Percentiles rank a stretch among this genome's conserved stretches.
These are phyloP conservation scores for Pelargonium australe DNA, from an alignment of 441 rosid species.

Conservation along the genomic window DNA sequence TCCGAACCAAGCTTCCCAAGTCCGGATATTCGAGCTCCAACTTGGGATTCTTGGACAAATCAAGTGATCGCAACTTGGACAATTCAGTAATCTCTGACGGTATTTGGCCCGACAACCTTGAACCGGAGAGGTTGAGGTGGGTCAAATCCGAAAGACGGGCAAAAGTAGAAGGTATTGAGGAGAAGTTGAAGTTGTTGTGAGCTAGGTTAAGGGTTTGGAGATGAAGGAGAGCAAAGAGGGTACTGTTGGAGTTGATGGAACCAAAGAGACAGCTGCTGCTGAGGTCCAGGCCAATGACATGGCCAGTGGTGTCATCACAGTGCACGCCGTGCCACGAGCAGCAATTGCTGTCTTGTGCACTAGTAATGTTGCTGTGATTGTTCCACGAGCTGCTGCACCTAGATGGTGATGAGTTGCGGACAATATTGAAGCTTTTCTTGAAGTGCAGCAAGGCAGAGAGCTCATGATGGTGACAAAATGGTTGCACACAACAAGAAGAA, in stretches of 20 bases:
- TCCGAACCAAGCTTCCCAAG: background rate
- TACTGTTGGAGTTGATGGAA: slow-evolving; percentile 15
- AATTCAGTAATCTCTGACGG: slow-evolving; percentile 11
- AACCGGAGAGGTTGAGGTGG: slow-evolving; percentile 7
- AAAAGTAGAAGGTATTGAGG: slow-evolving; percentile 11
- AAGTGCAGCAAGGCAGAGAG: background rate
- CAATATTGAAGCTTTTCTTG: background rate
- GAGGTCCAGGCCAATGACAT: slow-evolving; percentile 30
- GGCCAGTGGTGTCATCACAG: slow-evolving; percentile 20
- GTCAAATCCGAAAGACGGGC: slow-evolving; percentile 12
- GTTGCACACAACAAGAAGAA: background rate
- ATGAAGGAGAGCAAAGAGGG: slow-evolving; percentile 26
- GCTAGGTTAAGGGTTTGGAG: slow-evolving; percentile 22
- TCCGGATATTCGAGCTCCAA: background rate
- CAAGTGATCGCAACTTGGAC: slow-evolving; percentile 13
- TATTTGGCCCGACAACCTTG: slow-evolving; percentile 8
- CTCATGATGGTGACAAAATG: background rate
- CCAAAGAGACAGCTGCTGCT: slow-evolving; percentile 20
- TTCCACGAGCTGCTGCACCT: background rate
- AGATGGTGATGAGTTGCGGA: background rate
- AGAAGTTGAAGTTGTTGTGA: slow-evolving; percentile 13
- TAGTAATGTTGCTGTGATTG: no score
- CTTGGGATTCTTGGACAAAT: background rate
- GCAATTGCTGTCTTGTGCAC: slow-evolving; percentile 27
- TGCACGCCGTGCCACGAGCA: slow-evolving; percentile 35